These are phyloP conservation scores for Cryomyces minteri DNA, from an alignment of 495 filamentous ascomycete genomes.

Conservation along the genomic window DNA sequence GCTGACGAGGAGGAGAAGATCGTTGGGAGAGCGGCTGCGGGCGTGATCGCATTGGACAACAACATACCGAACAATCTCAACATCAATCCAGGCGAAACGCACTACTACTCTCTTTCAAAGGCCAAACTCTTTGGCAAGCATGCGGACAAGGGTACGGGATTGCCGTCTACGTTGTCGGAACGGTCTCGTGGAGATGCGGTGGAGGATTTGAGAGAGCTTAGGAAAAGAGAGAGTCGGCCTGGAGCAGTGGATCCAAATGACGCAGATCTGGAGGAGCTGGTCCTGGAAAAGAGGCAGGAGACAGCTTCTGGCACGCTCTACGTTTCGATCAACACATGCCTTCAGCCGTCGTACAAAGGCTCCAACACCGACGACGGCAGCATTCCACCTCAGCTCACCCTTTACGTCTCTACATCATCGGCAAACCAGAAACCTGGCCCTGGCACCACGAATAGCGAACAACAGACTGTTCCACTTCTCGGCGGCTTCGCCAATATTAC, in stretches of 20 bases:
- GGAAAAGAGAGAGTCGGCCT: conserved; percentile 1
- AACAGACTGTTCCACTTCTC: conserved; percentile 26
- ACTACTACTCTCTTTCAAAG: conserved; percentile 36
- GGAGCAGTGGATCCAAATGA: neutral
- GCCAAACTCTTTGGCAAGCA: conserved; percentile 21
- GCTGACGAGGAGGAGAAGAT: conserved; percentile 26
- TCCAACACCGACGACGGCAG: conserved; percentile 2
- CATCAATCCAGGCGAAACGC: conserved; percentile 35
- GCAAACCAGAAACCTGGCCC: conserved; percentile 53
- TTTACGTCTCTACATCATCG: conserved; percentile 55
- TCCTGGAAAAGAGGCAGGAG: neutral
- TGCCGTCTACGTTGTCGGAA: conserved; percentile 21
- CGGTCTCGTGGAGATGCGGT: neutral
- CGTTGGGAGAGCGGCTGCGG: conserved; percentile 37
- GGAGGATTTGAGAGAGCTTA: conserved; percentile 1
- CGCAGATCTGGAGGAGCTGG: neutral
- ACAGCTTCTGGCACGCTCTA: conserved; percentile 22
- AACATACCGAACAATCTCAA: conserved; percentile 38
- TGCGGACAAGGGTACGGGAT: conserved; percentile 14
- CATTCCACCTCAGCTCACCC: conserved; percentile 46
- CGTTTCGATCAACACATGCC: conserved; percentile 66
- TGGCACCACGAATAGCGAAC: conserved; percentile 18
- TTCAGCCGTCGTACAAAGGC: conserved; percentile 39
- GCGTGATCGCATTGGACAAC: conserved; percentile 33
- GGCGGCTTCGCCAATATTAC: conserved; percentile 44